Evolutionary conservation across 306 rosid species (phyloP).

Genomic region (Hylodesmum podocarpum): DNA sequence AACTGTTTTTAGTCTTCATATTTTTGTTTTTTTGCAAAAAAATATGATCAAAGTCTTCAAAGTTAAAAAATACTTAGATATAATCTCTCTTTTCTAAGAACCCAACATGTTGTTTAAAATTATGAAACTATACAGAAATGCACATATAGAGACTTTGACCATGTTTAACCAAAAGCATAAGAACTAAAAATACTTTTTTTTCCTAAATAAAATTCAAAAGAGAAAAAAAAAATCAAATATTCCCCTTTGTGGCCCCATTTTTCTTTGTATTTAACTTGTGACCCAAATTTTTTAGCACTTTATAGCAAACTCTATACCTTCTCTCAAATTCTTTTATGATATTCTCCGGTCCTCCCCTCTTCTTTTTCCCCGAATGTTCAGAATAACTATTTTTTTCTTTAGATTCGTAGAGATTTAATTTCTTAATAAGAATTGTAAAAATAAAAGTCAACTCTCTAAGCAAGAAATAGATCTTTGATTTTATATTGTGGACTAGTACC

Average conservation of each 20-base stretch:
- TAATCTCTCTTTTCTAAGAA: too few relatives aligned
- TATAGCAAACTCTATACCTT: not conserved
- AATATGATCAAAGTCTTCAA: too few relatives aligned
- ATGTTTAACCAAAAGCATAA: too few relatives aligned
- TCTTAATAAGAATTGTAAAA: not conserved
- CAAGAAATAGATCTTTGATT: not conserved
- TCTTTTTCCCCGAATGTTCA: not conserved
- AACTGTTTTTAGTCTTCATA: too few relatives aligned
- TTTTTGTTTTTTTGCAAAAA: too few relatives aligned
- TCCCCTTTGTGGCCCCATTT: too few relatives aligned
- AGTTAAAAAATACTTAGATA: too few relatives aligned
- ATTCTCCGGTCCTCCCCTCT: not conserved
- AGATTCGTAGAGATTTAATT: not conserved
- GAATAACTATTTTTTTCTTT: not conserved
- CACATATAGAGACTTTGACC: too few relatives aligned
- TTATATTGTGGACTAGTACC: constrained; percentile 17
- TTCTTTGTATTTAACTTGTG: too few relatives aligned
- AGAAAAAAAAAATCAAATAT: not conserved
- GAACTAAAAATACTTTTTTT: too few relatives aligned
- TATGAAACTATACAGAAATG: too few relatives aligned
- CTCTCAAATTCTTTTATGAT: not conserved
- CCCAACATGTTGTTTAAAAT: too few relatives aligned
- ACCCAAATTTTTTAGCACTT: not conserved
- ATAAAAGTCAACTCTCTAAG: constrained; percentile 30
- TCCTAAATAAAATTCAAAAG: not conserved